Evolutionary conservation across 2,329 filamentous ascomycete species (phyloP), one percentile per base, ranked within the genome.

Genomic region (Chaetomium globosum): DNA sequence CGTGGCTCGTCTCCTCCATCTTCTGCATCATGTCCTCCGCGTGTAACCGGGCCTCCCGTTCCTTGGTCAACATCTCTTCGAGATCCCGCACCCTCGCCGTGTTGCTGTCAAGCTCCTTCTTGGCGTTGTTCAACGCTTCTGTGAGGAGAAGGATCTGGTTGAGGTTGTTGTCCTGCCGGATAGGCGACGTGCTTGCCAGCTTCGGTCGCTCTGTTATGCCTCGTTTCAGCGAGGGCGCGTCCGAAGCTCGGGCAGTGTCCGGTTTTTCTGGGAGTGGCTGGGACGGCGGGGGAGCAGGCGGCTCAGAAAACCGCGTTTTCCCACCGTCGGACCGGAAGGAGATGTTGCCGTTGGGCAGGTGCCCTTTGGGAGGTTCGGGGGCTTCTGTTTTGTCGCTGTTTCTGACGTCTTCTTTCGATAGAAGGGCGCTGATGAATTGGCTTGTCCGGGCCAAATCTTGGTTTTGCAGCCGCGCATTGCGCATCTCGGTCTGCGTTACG

Each of bases 181-280:
- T 80, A 0, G 87, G 87, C 0, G 87, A 90, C 3, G 80, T 78
- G 71, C 78, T 84, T 21, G 80, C 78, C 6, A 80, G 77, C 74
- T 89, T 91, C 9, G 89, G 84, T 64, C 89, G 87, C 69, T 96
- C 92, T 0, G 90, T 93, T 30, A 91, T 87, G 4, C 83, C 84
- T 63, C 93, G 86, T 74, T 91, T 93, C 33, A 97, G 77, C 0
- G 91, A 86, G 0, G 88, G 86, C 0, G 84, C 73, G 21, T 77
- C 78, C 36, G 80, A 72, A 9, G 69, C 66, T 72, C 79, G 82
- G 64, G 77, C 81, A 19, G 84, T 86, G 76, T 96, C 92, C 0
- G 94, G 94, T 76, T 97, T 97, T 75, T 97, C 93, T 0, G 94
- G 94, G 6, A 98, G 81, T 16, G 94, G 94, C 71, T 96, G 93